phyloP scores from a whole-genome alignment of 2,329 filamentous ascomycete species.

The Lecanoromycetidae sp. region DNA sequence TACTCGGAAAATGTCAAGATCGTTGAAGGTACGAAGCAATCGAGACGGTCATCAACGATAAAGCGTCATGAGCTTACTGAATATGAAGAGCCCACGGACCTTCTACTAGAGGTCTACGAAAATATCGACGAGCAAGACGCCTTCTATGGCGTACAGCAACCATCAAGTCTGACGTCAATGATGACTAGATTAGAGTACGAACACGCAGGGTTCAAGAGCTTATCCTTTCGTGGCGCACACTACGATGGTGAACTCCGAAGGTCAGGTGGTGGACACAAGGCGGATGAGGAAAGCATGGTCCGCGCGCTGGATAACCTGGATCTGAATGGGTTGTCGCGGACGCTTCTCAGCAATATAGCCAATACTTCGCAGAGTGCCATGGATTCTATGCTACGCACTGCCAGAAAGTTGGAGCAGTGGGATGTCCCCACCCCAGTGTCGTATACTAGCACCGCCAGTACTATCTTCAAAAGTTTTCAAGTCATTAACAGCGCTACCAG shows the following conservation, averaged over 20 bases:
- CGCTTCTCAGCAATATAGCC: conserved; percentile 53
- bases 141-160: conserved; percentile 81
- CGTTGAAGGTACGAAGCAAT: conserved; percentile 42
- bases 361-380: conserved; percentile 39
- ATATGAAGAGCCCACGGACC: conserved; percentile 50
- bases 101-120: conserved; percentile 73
- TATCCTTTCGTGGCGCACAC: conserved; percentile 82
- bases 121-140: conserved; percentile 92
- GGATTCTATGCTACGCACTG: conserved; percentile 65
- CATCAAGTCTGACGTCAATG: conserved; percentile 62
- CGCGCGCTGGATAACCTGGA: conserved; percentile 69
- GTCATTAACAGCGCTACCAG: conserved; percentile 57
- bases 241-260: conserved; percentile 72
- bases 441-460: conserved; percentile 51
- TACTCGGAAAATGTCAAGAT: too few relatives aligned
- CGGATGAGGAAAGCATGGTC: conserved; percentile 58
- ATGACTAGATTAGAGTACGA: conserved; percentile 80
- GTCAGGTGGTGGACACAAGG: conserved; percentile 41
- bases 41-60: conserved; percentile 50
- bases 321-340: conserved; percentile 72
- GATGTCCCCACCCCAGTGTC: conserved; percentile 63
- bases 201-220: conserved; percentile 69
- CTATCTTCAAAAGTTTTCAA: conserved; percentile 71
- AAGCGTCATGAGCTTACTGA: too few relatives aligned
- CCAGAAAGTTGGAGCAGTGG: conserved; percentile 79